Percentiles rank a stretch among this genome's conserved stretches.
Conservation (phyloP, 1,284 basidiomycete species). For the Rhodotorula sp. region DNA sequence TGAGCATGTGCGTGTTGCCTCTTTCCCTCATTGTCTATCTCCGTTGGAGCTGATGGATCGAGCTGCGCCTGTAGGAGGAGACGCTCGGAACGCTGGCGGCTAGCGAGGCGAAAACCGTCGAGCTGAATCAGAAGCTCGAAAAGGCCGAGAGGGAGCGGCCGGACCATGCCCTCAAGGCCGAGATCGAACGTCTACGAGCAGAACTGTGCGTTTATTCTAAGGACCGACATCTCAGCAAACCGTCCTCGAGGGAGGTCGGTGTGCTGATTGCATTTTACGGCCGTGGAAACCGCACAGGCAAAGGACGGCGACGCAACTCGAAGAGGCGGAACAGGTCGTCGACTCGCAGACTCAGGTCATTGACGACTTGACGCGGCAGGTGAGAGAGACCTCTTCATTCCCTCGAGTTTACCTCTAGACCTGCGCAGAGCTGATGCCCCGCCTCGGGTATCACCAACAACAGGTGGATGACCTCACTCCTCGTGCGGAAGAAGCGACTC, state of each 20-base stretch:
- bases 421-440: not conserved
- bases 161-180: constrained; percentile 67
- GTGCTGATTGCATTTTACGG: too few relatives aligned
- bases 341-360: constrained; percentile 70
- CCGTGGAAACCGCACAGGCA: too few relatives aligned
- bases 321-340: constrained; percentile 70
- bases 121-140: not conserved
- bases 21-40: not conserved
- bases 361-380: constrained; percentile 69
- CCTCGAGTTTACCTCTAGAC: too few relatives aligned
- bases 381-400: constrained; percentile 27
- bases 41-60: too few relatives aligned
- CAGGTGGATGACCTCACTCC: constrained; percentile 74
- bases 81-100: constrained; percentile 58
- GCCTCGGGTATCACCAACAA: not conserved
- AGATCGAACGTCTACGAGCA: constrained; percentile 71
- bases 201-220: constrained; percentile 65
- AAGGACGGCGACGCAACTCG: constrained; percentile 83
- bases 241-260: too few relatives aligned
- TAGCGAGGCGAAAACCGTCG: constrained; percentile 43
- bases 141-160: constrained; percentile 58
- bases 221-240: too few relatives aligned
- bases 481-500: constrained; percentile 70
- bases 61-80: constrained; percentile 59
- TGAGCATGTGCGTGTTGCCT: constrained; percentile 57